phyloP scores from a whole-genome alignment of 257 asterid genomes.

The Fraxinus excelsior region DNA sequence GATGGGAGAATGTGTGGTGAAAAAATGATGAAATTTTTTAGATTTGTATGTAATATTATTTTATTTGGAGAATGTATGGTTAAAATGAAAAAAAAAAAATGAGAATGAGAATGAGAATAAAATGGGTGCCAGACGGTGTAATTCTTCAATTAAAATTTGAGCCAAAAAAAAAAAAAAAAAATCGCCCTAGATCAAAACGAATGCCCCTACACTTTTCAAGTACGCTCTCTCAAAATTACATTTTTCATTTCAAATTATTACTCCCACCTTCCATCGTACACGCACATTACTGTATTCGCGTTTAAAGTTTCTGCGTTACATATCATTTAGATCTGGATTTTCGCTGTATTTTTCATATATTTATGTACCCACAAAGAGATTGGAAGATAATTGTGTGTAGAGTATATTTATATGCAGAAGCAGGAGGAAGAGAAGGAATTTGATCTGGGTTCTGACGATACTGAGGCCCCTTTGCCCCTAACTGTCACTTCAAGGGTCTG shows the following conservation, averaged over 20 bases:
- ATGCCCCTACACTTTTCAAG: slow-evolving; percentile 45
- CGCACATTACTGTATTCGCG: not conserved
- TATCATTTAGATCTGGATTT: slow-evolving; percentile 41
- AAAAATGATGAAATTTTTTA: too few relatives aligned
- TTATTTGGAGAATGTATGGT: too few relatives aligned
- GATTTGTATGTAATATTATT: too few relatives aligned
- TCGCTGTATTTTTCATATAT: slow-evolving; percentile 1
- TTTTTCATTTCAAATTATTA: slow-evolving; percentile 28
- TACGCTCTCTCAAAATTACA: slow-evolving; percentile 18
- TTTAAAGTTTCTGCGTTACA: slow-evolving; percentile 1
- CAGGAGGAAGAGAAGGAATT: slow-evolving; percentile 74
- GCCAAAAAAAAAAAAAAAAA: too few relatives aligned
- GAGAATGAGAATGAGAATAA: too few relatives aligned
- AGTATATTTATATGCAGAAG: slow-evolving; percentile 58
- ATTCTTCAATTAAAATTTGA: slow-evolving; percentile 8
- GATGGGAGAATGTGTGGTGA: too few relatives aligned
- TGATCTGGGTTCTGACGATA: slow-evolving; percentile 71
- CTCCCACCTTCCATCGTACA: slow-evolving; percentile 12
- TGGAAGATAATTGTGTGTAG: not conserved
- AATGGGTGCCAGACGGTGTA: too few relatives aligned
- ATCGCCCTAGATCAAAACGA: slow-evolving; percentile 47
- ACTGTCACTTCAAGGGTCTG: slow-evolving; percentile 91
- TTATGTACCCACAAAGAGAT: not conserved
- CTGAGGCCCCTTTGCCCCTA: slow-evolving; percentile 86
- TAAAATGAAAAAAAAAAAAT: too few relatives aligned